Evolutionary conservation across 192 early-diverging fungal genomes (phyloP).

Genomic region (Coemansia sp.): DNA sequence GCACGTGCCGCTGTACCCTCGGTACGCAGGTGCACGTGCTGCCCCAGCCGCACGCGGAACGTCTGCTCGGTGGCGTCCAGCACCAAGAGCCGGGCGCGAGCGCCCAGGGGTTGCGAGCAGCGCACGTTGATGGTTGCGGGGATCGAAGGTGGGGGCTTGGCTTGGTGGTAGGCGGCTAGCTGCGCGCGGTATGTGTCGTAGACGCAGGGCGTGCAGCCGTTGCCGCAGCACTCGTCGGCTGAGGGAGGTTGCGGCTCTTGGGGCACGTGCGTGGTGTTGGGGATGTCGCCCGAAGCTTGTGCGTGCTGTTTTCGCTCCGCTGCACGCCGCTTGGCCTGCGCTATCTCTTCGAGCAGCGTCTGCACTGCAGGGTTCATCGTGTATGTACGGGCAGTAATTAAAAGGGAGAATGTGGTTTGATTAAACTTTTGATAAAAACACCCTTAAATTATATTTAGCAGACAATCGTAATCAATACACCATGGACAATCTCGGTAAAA

Average conservation of each 20-base stretch:
- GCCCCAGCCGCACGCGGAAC: conserved; percentile 26
- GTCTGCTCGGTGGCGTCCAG: conserved; percentile 29
- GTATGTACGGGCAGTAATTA: too few relatives aligned
- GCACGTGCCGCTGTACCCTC: not conserved
- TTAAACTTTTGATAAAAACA: too few relatives aligned
- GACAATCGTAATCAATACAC: not conserved
- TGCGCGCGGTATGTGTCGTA: conserved; percentile 41
- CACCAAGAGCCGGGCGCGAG: conserved; percentile 19
- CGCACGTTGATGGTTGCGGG: conserved; percentile 13
- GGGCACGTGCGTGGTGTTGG: conserved; percentile 21
- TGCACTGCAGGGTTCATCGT: conserved; percentile 29
- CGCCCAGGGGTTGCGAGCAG: conserved; percentile 9
- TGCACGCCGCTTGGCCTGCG: conserved; percentile 25
- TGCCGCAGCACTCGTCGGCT: conserved; percentile 42
- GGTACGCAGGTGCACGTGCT: conserved; percentile 39
- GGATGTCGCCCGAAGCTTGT: not conserved
- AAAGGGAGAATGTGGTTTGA: not conserved
- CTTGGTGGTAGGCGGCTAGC: conserved; percentile 6
- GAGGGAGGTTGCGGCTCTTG: conserved; percentile 24
- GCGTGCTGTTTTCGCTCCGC: conserved; percentile 15
- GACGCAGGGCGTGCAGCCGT: conserved; percentile 51
- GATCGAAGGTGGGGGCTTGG: too few relatives aligned
- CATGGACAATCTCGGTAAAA: too few relatives aligned
- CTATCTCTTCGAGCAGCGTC: conserved; percentile 31
- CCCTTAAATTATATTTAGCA: too few relatives aligned